These are phyloP conservation scores for Lithospermum erythrorhizon DNA, from an alignment of 257 asterid species.

Conservation along the genomic window DNA sequence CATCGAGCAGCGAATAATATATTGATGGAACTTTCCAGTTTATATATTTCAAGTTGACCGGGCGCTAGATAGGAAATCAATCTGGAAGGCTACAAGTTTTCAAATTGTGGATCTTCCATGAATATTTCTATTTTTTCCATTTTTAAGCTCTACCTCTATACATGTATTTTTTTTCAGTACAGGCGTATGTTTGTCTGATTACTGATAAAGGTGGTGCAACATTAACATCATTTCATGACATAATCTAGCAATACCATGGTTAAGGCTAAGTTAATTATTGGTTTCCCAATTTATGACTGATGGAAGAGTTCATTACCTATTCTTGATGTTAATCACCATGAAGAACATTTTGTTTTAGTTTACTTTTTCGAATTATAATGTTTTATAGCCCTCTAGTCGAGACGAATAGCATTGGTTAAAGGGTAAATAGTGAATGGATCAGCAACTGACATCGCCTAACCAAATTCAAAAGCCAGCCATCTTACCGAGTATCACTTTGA, in stretches of 20 bases:
- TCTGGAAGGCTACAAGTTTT: neutral
- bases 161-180: neutral
- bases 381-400: no score
- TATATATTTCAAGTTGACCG: neutral
- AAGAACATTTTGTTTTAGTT: neutral
- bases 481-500: no score
- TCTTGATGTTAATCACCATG: neutral
- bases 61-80: neutral
- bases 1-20: constrained; percentile 23
- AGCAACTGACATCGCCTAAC: no score
- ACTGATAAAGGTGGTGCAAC: neutral
- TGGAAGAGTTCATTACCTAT: neutral
- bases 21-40: neutral
- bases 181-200: neutral
- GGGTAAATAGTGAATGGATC: no score
- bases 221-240: no score
- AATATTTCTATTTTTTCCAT: neutral
- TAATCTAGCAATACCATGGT: no score
- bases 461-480: no score
- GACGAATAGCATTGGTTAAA: no score
- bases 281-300: neutral
- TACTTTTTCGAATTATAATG: no score
- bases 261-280: neutral
- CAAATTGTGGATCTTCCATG: no score
- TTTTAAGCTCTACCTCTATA: neutral